Evolutionary conservation across 1,284 basidiomycete species (phyloP).

Genomic region (Microbotryum lychnidis-dioicae): DNA sequence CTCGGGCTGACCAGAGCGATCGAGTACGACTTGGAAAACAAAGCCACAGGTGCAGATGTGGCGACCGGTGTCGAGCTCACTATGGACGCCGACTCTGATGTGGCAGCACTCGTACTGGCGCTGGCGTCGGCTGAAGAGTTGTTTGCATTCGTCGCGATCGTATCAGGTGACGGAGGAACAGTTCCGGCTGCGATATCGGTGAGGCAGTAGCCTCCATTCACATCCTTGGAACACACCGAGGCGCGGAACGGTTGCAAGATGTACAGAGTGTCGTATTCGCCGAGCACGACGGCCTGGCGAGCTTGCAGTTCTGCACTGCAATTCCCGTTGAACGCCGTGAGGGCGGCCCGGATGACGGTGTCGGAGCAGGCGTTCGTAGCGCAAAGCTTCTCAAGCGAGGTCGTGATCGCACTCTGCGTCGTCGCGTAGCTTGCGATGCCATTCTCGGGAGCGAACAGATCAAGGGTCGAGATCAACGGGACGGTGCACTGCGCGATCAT

Average conservation of each 20-base stretch:
- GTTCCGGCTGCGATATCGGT: conserved; percentile 15
- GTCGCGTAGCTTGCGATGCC: conserved; percentile 1
- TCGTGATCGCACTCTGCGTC: conserved; percentile 41
- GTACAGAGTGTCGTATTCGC: conserved; percentile 71
- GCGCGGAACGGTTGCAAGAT: conserved; percentile 54
- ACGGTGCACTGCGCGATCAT: conserved; percentile 55
- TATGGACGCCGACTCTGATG: not conserved
- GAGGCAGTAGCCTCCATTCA: conserved; percentile 50
- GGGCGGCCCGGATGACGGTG: conserved; percentile 51
- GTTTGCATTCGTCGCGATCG: not conserved
- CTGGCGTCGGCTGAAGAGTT: conserved; percentile 1
- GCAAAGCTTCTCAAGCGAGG: conserved; percentile 57
- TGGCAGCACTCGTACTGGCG: conserved; percentile 2
- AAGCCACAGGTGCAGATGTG: not conserved
- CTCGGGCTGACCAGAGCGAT: not conserved
- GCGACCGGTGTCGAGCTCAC: conserved; percentile 6
- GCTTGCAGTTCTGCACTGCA: conserved; percentile 63
- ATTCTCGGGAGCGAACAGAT: conserved; percentile 47
- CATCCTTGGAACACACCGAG: conserved; percentile 65
- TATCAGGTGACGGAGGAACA: conserved; percentile 11
- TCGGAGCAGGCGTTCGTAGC: conserved; percentile 51
- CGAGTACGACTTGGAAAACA: not conserved
- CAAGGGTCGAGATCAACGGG: conserved; percentile 57
- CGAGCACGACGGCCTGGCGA: conserved; percentile 37
- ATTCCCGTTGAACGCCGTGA: conserved; percentile 59